Percentiles rank a stretch among this genome's conserved stretches.
These are phyloP conservation scores for Decorospora gaudefroyi DNA, from an alignment of 2,329 filamentous ascomycete species.

Conservation along the genomic window DNA sequence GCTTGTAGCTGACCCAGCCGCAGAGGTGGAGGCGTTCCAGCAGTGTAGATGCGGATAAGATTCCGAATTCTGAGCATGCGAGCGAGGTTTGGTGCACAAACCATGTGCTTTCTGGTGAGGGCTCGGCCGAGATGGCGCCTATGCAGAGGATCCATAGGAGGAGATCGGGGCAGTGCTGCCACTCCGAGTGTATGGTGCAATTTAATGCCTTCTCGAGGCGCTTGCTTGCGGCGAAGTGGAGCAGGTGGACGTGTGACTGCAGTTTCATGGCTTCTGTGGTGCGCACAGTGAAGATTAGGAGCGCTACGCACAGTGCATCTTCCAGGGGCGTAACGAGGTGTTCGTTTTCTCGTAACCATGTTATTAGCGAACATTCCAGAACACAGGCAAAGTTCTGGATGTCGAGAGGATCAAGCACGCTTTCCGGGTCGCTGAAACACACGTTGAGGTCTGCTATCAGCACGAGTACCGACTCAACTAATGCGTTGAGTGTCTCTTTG, in stretches of 20 bases:
- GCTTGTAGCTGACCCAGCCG: slow-evolving; percentile 47
- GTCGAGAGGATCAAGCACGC: slow-evolving; percentile 41
- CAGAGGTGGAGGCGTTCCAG: slow-evolving; percentile 41
- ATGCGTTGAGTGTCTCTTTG: slow-evolving; percentile 32
- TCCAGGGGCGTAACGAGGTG: slow-evolving; percentile 37
- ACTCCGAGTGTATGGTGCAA: slow-evolving; percentile 39
- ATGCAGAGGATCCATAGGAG: slow-evolving; percentile 47
- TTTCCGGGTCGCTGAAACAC: slow-evolving; percentile 39
- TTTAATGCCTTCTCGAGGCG: slow-evolving; percentile 44
- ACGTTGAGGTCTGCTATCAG: slow-evolving; percentile 46
- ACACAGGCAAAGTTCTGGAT: slow-evolving; percentile 46
- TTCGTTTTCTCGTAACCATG: slow-evolving; percentile 40
- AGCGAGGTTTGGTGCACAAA: slow-evolving; percentile 42
- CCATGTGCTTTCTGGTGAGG: slow-evolving; percentile 39
- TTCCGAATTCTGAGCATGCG: slow-evolving; percentile 40
- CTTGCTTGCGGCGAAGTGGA: slow-evolving; percentile 42
- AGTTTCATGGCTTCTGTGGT: slow-evolving; percentile 41
- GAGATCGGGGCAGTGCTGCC: slow-evolving; percentile 41
- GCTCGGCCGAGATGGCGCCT: slow-evolving; percentile 43
- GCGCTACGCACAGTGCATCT: slow-evolving; percentile 43
- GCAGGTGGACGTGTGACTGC: slow-evolving; percentile 30
- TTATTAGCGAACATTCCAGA: slow-evolving; percentile 40
- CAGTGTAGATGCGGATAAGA: slow-evolving; percentile 30
- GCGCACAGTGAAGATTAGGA: slow-evolving; percentile 46
- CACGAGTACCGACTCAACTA: slow-evolving; percentile 37